These are phyloP conservation scores for Mycena chlorophos DNA, from an alignment of 768 basidiomycete genomes.

Conservation along the genomic window DNA sequence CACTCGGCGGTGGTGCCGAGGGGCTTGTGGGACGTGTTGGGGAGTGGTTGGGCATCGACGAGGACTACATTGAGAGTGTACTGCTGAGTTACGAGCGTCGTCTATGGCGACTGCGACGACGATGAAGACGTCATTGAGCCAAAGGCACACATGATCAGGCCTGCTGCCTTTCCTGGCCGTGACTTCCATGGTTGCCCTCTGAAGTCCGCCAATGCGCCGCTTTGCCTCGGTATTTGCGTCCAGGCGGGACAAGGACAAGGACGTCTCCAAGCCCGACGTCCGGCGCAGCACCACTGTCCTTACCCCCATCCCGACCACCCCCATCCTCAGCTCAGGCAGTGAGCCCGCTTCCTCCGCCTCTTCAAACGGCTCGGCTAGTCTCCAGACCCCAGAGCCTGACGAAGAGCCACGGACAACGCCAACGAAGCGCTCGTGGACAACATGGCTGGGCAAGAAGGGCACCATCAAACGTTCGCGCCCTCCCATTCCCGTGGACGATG, in stretches of 20 bases:
- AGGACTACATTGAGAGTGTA: constrained; percentile 51
- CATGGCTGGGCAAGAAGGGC: constrained; percentile 50
- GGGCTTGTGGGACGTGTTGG: constrained; percentile 58
- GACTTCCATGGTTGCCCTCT: not conserved
- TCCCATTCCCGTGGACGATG: constrained; percentile 30
- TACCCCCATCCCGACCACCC: constrained; percentile 22
- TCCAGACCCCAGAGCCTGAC: constrained; percentile 61
- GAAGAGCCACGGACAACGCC: constrained; percentile 36
- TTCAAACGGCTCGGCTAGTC: constrained; percentile 57
- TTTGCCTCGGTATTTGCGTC: constrained; percentile 61
- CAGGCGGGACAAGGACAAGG: constrained; percentile 41
- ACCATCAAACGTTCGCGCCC: constrained; percentile 26
- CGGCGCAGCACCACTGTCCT: constrained; percentile 25
- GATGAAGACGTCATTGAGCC: not conserved
- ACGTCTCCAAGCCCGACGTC: constrained; percentile 39
- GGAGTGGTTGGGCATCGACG: constrained; percentile 54
- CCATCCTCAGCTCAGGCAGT: constrained; percentile 35
- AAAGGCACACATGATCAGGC: not conserved
- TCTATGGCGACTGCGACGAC: constrained; percentile 38
- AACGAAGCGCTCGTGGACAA: constrained; percentile 55
- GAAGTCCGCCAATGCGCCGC: constrained; percentile 63
- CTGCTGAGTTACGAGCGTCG: constrained; percentile 70
- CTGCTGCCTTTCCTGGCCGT: constrained; percentile 16
- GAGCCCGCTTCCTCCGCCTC: constrained; percentile 56
- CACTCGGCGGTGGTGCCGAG: constrained; percentile 62